These are phyloP conservation scores for Tulasnella sp. DNA, from an alignment of 768 basidiomycete species.

Conservation along the genomic window DNA sequence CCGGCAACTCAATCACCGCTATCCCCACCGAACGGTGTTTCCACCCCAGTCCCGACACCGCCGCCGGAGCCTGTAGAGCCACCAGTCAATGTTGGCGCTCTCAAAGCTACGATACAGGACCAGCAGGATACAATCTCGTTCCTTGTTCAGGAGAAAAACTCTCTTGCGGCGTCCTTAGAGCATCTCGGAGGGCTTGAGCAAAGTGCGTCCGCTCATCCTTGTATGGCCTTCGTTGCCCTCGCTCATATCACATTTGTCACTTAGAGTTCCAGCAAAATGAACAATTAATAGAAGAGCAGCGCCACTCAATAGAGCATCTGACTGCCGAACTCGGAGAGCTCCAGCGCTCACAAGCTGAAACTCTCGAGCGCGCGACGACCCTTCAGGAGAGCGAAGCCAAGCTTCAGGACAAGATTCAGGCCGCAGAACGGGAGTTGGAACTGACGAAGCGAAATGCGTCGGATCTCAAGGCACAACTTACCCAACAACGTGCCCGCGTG, in stretches of 20 bases:
- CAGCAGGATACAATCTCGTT: constrained; percentile 75
- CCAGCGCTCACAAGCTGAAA: constrained; percentile 15
- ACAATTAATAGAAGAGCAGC: constrained; percentile 56
- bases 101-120: constrained; percentile 34
- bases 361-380: neutral
- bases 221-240: neutral
- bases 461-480: constrained; percentile 58
- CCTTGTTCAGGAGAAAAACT: constrained; percentile 74
- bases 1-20: constrained; percentile 27
- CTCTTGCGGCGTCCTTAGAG: constrained; percentile 58
- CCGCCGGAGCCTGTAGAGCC: constrained; percentile 24
- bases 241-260: neutral
- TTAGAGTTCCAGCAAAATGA: constrained; percentile 43
- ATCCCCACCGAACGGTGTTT: constrained; percentile 21
- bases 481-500: constrained; percentile 59
- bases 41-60: constrained; percentile 17
- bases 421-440: constrained; percentile 66
- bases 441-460: constrained; percentile 57
- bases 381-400: constrained; percentile 25
- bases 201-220: constrained; percentile 49
- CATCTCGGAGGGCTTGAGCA: constrained; percentile 62
- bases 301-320: constrained; percentile 54
- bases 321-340: constrained; percentile 30
- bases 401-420: constrained; percentile 25
- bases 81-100: constrained; percentile 31